phyloP scores from a whole-genome alignment of 345 rosid genomes.

The Populus pruinosa region DNA sequence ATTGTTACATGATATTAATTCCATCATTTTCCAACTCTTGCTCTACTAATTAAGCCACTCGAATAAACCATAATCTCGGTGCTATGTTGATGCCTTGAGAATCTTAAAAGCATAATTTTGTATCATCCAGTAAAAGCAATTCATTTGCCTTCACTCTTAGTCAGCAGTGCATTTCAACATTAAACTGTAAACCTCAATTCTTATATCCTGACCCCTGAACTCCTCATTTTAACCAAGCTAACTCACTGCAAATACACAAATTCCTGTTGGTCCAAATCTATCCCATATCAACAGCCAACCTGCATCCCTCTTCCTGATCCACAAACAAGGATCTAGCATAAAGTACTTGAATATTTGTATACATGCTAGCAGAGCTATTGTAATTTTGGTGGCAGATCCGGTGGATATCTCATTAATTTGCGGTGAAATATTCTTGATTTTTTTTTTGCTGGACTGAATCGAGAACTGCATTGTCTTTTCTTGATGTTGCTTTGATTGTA shows the following conservation, averaged over 20 bases:
- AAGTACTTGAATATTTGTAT: background rate
- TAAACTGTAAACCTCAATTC: background rate
- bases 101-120: too few species aligned
- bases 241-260: background rate
- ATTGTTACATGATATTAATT: too few species aligned
- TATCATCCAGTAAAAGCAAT: too few species aligned
- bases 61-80: too few species aligned
- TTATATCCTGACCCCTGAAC: background rate
- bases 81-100: too few species aligned
- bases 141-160: too few species aligned
- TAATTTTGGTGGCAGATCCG: background rate
- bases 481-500: slow-evolving; percentile 25
- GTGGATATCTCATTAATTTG: background rate
- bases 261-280: background rate
- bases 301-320: background rate
- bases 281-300: background rate
- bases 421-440: background rate
- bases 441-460: background rate
- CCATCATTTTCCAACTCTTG: too few species aligned
- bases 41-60: too few species aligned
- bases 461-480: slow-evolving; percentile 2
- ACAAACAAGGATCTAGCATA: background rate
- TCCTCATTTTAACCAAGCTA: background rate
- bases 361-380: background rate
- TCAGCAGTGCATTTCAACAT: background rate